Percentiles rank a stretch among this genome's conserved stretches.
Evolutionary conservation across 495 filamentous ascomycete genomes (phyloP).

Genomic region (Acidiella bohemica): DNA sequence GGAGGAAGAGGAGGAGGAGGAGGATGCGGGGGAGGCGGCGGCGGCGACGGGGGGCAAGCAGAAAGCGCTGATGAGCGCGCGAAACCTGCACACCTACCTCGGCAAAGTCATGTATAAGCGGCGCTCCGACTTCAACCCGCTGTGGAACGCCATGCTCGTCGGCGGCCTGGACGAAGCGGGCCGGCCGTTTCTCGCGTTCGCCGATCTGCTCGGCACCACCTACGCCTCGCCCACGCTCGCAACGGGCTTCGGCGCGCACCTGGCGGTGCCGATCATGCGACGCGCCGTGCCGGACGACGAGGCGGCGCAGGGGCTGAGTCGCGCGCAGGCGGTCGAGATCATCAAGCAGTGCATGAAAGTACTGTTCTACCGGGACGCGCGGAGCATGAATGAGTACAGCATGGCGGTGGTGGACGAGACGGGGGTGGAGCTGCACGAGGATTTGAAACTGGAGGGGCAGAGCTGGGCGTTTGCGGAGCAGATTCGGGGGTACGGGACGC

Average conservation of each 20-base stretch:
- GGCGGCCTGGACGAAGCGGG: constrained; percentile 68
- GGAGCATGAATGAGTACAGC: constrained; percentile 80
- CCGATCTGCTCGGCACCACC: constrained; percentile 85
- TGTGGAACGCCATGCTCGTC: constrained; percentile 91
- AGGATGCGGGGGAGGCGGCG: constrained; percentile 4
- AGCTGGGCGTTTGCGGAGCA: constrained; percentile 95
- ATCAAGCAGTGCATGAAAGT: constrained; percentile 95
- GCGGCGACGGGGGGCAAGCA: not conserved
- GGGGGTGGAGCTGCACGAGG: constrained; percentile 67
- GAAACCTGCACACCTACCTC: constrained; percentile 90
- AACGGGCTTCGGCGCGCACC: constrained; percentile 83
- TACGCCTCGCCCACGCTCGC: constrained; percentile 77
- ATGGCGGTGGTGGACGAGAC: constrained; percentile 75
- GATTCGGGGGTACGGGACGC: constrained; percentile 45
- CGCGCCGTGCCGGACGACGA: constrained; percentile 68
- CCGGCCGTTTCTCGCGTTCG: constrained; percentile 76
- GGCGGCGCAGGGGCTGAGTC: constrained; percentile 50
- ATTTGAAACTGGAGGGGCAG: constrained; percentile 64
- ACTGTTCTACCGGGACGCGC: constrained; percentile 90
- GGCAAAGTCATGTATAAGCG: constrained; percentile 88
- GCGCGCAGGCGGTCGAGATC: constrained; percentile 65
- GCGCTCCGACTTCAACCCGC: constrained; percentile 86
- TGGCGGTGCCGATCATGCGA: constrained; percentile 84
- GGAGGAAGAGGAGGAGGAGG: constrained; percentile 1
- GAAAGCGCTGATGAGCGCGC: constrained; percentile 55